Percentiles rank a stretch among this genome's conserved stretches.
Evolutionary conservation across 345 rosid species (phyloP).

Genomic region (Corchorus capsularis): DNA sequence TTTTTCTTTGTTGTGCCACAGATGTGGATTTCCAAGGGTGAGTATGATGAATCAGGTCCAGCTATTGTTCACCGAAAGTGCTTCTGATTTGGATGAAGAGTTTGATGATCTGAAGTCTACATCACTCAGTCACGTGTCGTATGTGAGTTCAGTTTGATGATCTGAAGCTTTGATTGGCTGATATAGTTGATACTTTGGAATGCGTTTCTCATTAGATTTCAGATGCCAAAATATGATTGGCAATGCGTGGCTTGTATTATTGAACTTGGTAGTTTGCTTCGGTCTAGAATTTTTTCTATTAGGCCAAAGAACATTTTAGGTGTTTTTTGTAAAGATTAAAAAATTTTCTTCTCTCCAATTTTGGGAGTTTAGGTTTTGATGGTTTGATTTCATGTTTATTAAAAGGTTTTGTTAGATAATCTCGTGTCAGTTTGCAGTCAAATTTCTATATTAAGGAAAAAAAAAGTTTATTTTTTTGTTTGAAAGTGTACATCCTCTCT

Average conservation of each 20-base stretch:
- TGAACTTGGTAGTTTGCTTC: background rate
- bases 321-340: background rate
- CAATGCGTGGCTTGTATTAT: background rate
- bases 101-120: background rate
- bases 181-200: background rate
- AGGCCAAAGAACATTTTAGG: background rate
- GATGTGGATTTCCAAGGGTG: constrained; percentile 59
- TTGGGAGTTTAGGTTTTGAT: no score
- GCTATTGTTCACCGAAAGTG: constrained; percentile 54
- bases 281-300: constrained; percentile 6
- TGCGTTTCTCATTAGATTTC: background rate
- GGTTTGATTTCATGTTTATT: no score
- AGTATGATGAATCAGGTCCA: constrained; percentile 54
- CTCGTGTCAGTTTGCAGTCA: no score
- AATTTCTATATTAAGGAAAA: no score
- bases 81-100: constrained; percentile 28
- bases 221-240: background rate
- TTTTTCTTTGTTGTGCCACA: constrained; percentile 12
- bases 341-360: no score
- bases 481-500: no score
- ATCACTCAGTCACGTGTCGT: constrained; percentile 6
- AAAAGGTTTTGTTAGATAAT: no score
- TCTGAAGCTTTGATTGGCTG: constrained; percentile 16
- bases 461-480: no score
- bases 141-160: constrained; percentile 14